These are phyloP conservation scores for Teratosphaeria viscida DNA, from an alignment of 2,329 filamentous ascomycete genomes.

Conservation along the genomic window DNA sequence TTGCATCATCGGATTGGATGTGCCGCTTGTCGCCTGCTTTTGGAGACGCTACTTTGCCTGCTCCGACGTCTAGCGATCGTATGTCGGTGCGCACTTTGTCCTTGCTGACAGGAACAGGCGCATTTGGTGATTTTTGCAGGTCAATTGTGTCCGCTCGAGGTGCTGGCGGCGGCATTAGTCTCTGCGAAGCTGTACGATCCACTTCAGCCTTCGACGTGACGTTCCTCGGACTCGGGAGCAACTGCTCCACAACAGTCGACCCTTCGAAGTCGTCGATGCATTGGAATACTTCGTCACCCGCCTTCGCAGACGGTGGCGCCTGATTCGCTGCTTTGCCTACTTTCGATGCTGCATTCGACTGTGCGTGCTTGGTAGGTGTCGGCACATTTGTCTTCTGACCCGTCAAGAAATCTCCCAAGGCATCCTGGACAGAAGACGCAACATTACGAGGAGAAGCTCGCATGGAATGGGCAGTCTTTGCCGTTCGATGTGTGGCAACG, in stretches of 20 bases:
- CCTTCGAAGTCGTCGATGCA: constrained; percentile 7
- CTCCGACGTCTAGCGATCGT: not conserved
- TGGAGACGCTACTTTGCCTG: not conserved
- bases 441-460: constrained; percentile 9
- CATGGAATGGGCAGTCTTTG: not conserved
- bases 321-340: not conserved
- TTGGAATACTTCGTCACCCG: constrained; percentile 1
- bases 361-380: not conserved
- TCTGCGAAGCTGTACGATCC: constrained; percentile 12
- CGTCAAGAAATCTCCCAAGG: constrained; percentile 8
- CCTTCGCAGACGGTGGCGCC: not conserved
- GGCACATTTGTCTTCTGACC: not conserved
- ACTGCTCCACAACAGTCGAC: constrained; percentile 1
- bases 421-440: constrained; percentile 7
- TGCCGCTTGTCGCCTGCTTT: not conserved
- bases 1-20: not conserved
- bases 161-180: constrained; percentile 15
- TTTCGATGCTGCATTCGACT: not conserved
- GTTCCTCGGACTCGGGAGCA: not conserved
- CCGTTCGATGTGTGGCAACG: constrained; percentile 5
- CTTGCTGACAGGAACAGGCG: not conserved
- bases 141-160: not conserved
- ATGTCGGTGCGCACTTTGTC: not conserved
- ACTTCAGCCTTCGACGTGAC: not conserved
- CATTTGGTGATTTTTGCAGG: not conserved